Percentiles rank a stretch among this genome's conserved stretches.
Evolutionary conservation across 768 basidiomycete genomes (phyloP).

Genomic region (Mycena floridula): DNA sequence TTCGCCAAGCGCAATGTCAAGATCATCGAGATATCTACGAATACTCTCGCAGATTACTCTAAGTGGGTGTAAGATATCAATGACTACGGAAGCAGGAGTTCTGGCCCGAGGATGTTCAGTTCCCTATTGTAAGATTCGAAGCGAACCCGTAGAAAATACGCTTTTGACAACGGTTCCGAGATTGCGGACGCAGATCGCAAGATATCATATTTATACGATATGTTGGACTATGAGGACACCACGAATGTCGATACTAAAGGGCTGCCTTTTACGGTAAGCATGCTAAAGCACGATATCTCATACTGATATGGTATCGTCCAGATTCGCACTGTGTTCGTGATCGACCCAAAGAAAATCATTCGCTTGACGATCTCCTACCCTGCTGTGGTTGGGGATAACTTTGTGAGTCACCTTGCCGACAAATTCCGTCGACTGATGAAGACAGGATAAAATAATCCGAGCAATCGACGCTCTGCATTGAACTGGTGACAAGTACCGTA

Average conservation of each 20-base stretch:
- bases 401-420: too few relatives aligned
- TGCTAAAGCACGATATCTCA: not conserved
- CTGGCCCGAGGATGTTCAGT: conserved; percentile 45
- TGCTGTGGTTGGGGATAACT: conserved; percentile 69
- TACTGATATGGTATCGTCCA: conserved; percentile 11
- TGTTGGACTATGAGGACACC: conserved; percentile 69
- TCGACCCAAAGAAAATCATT: conserved; percentile 71
- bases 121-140: conserved; percentile 53
- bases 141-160: not conserved
- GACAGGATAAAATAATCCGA: conserved; percentile 12
- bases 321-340: conserved; percentile 71
- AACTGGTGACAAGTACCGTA: conserved; percentile 50
- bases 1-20: conserved; percentile 65
- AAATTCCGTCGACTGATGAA: not conserved
- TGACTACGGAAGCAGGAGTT: conserved; percentile 43
- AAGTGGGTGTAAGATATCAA: conserved; percentile 62
- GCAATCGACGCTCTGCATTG: conserved; percentile 70
- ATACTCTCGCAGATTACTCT: conserved; percentile 55
- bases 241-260: conserved; percentile 57
- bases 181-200: conserved; percentile 65
- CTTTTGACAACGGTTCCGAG: conserved; percentile 17
- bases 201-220: conserved; percentile 59
- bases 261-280: conserved; percentile 58
- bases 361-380: conserved; percentile 65
- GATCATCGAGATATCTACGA: conserved; percentile 64